Percentiles rank a stretch among this genome's conserved stretches.
Conservation (phyloP, 2,329 filamentous ascomycete species). For the Botrytis hyacinthi region DNA sequence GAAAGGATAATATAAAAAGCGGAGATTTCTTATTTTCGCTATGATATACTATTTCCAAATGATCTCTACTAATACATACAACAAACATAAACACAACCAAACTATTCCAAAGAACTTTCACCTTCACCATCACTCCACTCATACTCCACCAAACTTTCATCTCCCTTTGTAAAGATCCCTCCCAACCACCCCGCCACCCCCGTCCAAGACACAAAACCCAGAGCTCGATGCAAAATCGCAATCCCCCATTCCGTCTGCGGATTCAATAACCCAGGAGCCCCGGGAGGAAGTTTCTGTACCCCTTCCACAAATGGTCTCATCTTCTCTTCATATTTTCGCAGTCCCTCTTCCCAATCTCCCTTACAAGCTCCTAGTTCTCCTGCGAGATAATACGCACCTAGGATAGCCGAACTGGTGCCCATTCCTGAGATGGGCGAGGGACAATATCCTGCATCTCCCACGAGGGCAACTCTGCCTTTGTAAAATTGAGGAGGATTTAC, state of each 20-base stretch:
- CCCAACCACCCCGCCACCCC: neutral
- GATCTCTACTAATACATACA: neutral
- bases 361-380: slow-evolving; percentile 41
- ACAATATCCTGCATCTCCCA: slow-evolving; percentile 53
- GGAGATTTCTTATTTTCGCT: neutral
- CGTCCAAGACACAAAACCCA: slow-evolving; percentile 10
- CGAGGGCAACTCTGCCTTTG: slow-evolving; percentile 44
- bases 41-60: neutral
- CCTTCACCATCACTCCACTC: neutral
- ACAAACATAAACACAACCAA: too few relatives aligned
- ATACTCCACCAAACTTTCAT: neutral
- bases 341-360: slow-evolving; percentile 4
- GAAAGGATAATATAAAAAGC: rapidly evolving
- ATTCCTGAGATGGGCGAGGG: slow-evolving; percentile 40
- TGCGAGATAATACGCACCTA: slow-evolving; percentile 48
- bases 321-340: neutral
- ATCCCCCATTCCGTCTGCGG: slow-evolving; percentile 12
- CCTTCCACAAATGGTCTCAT: slow-evolving; percentile 8
- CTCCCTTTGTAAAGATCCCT: neutral
- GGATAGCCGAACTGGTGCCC: slow-evolving; percentile 43
- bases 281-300: slow-evolving; percentile 9
- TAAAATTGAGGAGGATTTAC: slow-evolving; percentile 43
- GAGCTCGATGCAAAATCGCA: neutral
- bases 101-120: neutral
- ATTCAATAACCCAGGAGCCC: neutral